phyloP scores from a whole-genome alignment of 208 protist species.

The Balamuthia mandrillaris region DNA sequence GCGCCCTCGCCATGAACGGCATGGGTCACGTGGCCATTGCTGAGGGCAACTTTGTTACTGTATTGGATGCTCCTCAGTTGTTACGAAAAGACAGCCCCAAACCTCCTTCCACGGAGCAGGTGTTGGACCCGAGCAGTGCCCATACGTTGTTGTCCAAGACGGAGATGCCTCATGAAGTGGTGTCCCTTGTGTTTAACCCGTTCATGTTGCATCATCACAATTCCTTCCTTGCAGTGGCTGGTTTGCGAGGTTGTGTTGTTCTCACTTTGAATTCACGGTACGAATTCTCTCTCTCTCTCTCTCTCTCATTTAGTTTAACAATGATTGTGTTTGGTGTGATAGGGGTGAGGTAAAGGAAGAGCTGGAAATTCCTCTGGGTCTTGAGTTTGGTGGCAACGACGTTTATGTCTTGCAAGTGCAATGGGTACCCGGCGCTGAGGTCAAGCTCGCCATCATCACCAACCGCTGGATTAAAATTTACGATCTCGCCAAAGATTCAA shows the following conservation, averaged over 20 bases:
- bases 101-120: no score
- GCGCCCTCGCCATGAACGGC: background rate
- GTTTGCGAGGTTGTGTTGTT: no score
- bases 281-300: no score
- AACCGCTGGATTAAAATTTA: slow-evolving; percentile 59
- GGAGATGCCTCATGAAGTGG: no score
- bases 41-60: slow-evolving; percentile 28
- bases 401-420: slow-evolving; percentile 48
- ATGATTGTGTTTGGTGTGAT: background rate
- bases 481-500: slow-evolving; percentile 47
- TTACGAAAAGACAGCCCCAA: no score
- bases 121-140: no score
- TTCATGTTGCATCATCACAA: no score
- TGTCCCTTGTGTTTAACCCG: no score
- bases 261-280: background rate
- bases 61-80: slow-evolving; percentile 32
- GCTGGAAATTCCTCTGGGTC: slow-evolving; percentile 47
- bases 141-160: no score
- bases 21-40: slow-evolving; percentile 41
- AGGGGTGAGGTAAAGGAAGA: slow-evolving; percentile 41
- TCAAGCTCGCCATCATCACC: slow-evolving; percentile 49
- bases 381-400: slow-evolving; percentile 34
- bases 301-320: no score
- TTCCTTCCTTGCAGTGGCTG: no score
- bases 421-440: slow-evolving; percentile 60